These are phyloP conservation scores for Aspergillus diversus DNA, from an alignment of 495 filamentous ascomycete genomes.

Conservation along the genomic window DNA sequence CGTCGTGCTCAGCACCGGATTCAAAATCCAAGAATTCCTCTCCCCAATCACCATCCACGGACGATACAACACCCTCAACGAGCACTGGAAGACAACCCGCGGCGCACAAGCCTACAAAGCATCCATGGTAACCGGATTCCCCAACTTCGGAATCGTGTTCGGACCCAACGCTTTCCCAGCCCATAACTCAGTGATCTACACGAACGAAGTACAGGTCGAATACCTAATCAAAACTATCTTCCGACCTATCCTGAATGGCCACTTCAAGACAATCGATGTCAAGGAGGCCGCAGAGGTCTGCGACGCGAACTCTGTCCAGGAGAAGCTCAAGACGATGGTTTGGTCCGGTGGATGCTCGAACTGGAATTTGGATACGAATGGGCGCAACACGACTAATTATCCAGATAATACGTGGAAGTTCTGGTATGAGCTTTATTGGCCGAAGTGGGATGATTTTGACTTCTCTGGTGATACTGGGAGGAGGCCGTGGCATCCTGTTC, in stretches of 20 bases:
- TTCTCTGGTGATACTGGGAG: neutral
- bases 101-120: slow-evolving; percentile 60
- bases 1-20: slow-evolving; percentile 57
- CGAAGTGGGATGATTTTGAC: slow-evolving; percentile 6
- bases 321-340: slow-evolving; percentile 28
- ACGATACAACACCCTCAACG: slow-evolving; percentile 40
- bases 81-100: slow-evolving; percentile 52
- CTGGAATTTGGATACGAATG: slow-evolving; percentile 10
- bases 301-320: slow-evolving; percentile 50
- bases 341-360: neutral
- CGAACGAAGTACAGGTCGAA: slow-evolving; percentile 55
- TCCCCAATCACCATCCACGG: slow-evolving; percentile 46
- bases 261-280: slow-evolving; percentile 31
- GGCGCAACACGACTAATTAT: slow-evolving; percentile 6
- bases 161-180: slow-evolving; percentile 64
- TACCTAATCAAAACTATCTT: slow-evolving; percentile 17
- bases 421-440: slow-evolving; percentile 7
- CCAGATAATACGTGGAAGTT: neutral
- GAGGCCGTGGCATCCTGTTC: neutral
- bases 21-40: slow-evolving; percentile 41
- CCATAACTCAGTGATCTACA: slow-evolving; percentile 57
- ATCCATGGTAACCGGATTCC: slow-evolving; percentile 58
- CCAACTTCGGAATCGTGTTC: slow-evolving; percentile 62
- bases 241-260: neutral
- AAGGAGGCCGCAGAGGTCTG: slow-evolving; percentile 49